A percentile compares a stretch with the other conserved stretches of the same genome.
Conservation (phyloP, 306 rosid genomes). For the Crataegus laevigata region DNA sequence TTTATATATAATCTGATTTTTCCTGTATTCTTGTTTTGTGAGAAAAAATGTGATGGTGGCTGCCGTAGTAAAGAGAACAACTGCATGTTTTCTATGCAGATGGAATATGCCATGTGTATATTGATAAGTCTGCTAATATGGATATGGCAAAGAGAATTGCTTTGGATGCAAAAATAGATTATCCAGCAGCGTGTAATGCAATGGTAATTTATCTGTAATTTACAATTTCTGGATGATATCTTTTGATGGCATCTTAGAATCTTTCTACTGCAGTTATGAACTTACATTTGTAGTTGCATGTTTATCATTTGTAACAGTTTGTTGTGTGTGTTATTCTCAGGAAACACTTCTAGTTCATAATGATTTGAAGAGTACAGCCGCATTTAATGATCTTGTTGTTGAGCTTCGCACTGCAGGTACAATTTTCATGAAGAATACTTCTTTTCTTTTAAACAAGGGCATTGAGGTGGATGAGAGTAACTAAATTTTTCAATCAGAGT, state of each 20-base stretch:
- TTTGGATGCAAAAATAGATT: slow-evolving; percentile 86
- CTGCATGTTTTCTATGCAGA: slow-evolving; percentile 43
- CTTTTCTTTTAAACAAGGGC: background rate
- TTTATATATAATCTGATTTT: background rate
- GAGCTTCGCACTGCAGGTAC: slow-evolving; percentile 71
- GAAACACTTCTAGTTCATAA: slow-evolving; percentile 95
- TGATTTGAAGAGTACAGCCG: slow-evolving; percentile 43
- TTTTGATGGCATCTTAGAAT: background rate
- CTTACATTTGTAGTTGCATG: background rate
- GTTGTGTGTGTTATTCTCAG: slow-evolving; percentile 37
- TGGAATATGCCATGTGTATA: slow-evolving; percentile 92
- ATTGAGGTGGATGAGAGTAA: background rate
- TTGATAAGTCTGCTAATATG: slow-evolving; percentile 89
- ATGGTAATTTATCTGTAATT: slow-evolving; percentile 49
- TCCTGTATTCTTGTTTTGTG: slow-evolving; percentile 2
- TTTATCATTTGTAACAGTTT: background rate
- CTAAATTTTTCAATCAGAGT: background rate
- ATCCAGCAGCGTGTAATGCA: slow-evolving; percentile 98
- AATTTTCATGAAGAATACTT: slow-evolving; percentile 8
- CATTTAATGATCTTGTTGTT: slow-evolving; percentile 51
- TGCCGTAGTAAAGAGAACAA: slow-evolving; percentile 2
- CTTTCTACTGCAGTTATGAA: background rate
- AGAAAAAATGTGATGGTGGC: slow-evolving; percentile 8
- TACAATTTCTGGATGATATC: background rate
- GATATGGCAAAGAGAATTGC: slow-evolving; percentile 74